Evolutionary conservation across 768 basidiomycete genomes (phyloP).

Genomic region (Boletus rex-veris): DNA sequence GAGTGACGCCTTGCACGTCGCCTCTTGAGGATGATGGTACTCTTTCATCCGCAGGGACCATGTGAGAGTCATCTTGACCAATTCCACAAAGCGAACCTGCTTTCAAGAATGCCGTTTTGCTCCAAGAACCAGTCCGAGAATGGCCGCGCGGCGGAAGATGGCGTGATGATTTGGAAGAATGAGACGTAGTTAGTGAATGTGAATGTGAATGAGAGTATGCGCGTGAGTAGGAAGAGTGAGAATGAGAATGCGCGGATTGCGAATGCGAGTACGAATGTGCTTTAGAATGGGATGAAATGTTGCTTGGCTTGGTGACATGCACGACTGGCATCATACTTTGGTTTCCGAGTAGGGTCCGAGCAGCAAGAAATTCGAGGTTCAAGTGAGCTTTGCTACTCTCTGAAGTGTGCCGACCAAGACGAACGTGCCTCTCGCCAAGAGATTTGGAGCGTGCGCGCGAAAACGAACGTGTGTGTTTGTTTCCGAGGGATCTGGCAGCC

Average conservation of each 20-base stretch:
- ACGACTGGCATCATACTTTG: constrained; percentile 51
- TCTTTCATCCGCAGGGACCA: constrained; percentile 23
- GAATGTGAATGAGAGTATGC: constrained; percentile 36
- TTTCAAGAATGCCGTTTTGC: constrained; percentile 37
- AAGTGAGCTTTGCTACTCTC: constrained; percentile 21
- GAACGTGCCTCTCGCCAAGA: constrained; percentile 20
- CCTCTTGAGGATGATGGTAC: constrained; percentile 21
- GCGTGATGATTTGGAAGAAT: constrained; percentile 32
- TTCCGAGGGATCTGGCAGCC: constrained; percentile 61
- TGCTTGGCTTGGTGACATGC: constrained; percentile 19
- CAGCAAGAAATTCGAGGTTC: constrained; percentile 57
- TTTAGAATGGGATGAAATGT: constrained; percentile 24
- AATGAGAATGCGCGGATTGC: constrained; percentile 17
- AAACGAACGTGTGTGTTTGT: constrained; percentile 56
- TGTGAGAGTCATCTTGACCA: constrained; percentile 19
- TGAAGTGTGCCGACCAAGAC: constrained; percentile 12
- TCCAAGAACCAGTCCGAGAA: constrained; percentile 37
- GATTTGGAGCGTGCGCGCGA: constrained; percentile 52
- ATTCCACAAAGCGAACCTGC: constrained; percentile 32
- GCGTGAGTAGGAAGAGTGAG: constrained; percentile 25
- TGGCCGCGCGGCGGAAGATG: constrained; percentile 22
- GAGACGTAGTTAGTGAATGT: constrained; percentile 35
- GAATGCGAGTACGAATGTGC: constrained; percentile 30
- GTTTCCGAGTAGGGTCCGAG: constrained; percentile 62
- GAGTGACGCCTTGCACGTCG: constrained; percentile 24